A percentile compares a stretch with the other conserved stretches of the same genome.
Evolutionary conservation across 495 filamentous ascomycete genomes (phyloP).

Genomic region (Cryomyces antarcticus): DNA sequence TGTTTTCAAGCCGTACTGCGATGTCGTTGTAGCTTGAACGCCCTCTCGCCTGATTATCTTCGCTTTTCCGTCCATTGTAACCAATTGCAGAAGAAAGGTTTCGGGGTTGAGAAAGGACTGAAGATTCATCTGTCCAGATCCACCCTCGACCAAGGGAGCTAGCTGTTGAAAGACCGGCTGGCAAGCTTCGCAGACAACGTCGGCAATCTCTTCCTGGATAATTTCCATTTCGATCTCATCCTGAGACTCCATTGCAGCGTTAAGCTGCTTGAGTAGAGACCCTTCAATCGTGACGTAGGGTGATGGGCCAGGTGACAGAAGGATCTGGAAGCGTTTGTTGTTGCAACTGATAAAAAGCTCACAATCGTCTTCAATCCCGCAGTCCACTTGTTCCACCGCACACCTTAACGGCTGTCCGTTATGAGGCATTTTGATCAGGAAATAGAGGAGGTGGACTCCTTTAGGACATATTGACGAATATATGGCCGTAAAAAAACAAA

Average conservation of each 20-base stretch:
- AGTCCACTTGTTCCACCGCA: background rate
- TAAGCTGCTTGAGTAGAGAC: background rate
- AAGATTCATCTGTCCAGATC: background rate
- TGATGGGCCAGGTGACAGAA: background rate
- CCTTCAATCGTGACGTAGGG: background rate
- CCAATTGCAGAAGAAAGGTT: background rate
- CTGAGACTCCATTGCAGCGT: background rate
- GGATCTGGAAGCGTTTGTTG: background rate
- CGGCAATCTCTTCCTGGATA: background rate
- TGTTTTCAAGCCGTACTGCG: background rate
- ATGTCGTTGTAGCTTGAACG: background rate
- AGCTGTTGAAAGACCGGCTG: background rate
- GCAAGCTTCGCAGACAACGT: background rate
- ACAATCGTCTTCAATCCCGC: background rate
- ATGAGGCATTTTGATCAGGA: background rate
- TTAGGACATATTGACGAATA: background rate
- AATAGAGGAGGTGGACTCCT: background rate
- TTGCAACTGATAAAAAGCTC: background rate
- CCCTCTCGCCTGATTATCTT: background rate
- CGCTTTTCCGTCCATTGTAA: background rate
- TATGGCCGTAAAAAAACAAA: background rate
- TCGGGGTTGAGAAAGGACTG: background rate
- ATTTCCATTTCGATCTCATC: background rate
- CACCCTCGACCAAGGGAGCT: background rate
- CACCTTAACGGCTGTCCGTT: background rate